phyloP scores from a whole-genome alignment of 176 grass and related monocot species.

The Oryza rufipogon region DNA sequence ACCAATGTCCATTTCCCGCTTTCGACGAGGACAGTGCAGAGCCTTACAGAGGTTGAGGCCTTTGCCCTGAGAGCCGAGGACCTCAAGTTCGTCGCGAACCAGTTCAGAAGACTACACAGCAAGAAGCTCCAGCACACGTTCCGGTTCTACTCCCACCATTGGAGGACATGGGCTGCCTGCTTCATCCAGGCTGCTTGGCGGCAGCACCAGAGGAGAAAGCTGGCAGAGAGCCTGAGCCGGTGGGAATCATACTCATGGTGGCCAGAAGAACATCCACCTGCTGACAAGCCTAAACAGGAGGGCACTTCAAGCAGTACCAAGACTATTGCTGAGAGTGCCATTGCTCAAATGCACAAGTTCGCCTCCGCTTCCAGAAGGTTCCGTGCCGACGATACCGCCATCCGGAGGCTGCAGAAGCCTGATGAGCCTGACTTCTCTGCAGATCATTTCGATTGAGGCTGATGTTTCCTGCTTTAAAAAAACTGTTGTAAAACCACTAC shows the following conservation, averaged over 20 bases:
- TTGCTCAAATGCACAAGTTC: conserved; percentile 58
- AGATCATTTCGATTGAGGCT: conserved; percentile 77
- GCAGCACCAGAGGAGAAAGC: conserved; percentile 72
- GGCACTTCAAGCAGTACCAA: conserved; percentile 25
- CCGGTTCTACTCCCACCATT: conserved; percentile 90
- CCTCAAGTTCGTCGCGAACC: conserved; percentile 85
- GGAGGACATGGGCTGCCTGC: conserved; percentile 85
- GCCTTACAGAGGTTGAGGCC: conserved; percentile 91
- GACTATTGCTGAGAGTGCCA: conserved; percentile 38
- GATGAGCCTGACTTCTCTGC: conserved; percentile 87
- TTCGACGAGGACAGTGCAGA: conserved; percentile 72
- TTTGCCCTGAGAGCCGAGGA: conserved; percentile 83
- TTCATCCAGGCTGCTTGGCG: conserved; percentile 94
- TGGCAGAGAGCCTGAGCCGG: conserved; percentile 68
- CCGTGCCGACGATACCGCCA: conserved; percentile 27
- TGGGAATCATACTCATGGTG: conserved; percentile 68
- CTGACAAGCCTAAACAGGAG: conserved; percentile 48
- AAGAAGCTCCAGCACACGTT: conserved; percentile 97
- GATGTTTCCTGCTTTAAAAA: conserved; percentile 20
- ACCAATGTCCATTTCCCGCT: conserved; percentile 68
- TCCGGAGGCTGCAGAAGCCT: conserved; percentile 78
- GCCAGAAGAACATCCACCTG: conserved; percentile 48
- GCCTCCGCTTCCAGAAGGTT: conserved; percentile 78
- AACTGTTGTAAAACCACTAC: conserved; percentile 12
- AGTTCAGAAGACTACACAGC: conserved; percentile 91